Percentiles rank a stretch among this genome's conserved stretches.
phyloP scores from a whole-genome alignment of 2,329 filamentous ascomycete genomes.

The Diplocarpon mali region DNA sequence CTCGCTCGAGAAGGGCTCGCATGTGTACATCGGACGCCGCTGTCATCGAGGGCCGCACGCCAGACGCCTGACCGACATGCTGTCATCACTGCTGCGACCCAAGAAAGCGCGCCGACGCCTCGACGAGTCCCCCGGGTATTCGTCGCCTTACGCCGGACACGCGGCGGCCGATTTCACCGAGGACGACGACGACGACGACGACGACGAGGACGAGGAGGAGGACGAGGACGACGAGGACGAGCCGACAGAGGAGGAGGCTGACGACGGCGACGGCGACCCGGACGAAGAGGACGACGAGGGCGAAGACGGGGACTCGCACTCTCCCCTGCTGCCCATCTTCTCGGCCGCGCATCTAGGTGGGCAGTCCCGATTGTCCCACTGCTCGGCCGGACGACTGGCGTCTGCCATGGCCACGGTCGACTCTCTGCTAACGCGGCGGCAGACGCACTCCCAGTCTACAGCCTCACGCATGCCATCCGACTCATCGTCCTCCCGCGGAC shows the following conservation, averaged over 20 bases:
- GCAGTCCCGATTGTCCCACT: constrained; percentile 7
- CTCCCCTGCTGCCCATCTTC: constrained; percentile 63
- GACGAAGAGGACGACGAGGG: constrained; percentile 31
- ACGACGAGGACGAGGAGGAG: constrained; percentile 31
- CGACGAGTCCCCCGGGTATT: constrained; percentile 25
- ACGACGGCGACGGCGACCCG: constrained; percentile 25
- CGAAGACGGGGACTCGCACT: constrained; percentile 30
- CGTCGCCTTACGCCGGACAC: constrained; percentile 25
- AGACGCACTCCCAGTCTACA: constrained; percentile 85
- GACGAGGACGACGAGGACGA: constrained; percentile 19
- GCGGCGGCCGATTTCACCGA: constrained; percentile 57
- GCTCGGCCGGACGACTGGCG: neutral
- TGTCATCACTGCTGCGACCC: constrained; percentile 29
- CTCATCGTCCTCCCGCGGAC: constrained; percentile 73
- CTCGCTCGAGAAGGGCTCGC: neutral
- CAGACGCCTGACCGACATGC: constrained; percentile 19
- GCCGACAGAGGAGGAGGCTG: constrained; percentile 21
- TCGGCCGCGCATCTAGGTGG: constrained; percentile 65
- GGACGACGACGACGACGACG: constrained; percentile 37
- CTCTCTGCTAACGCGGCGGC: neutral
- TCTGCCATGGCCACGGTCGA: neutral
- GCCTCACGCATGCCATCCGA: constrained; percentile 80
- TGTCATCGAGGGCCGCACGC: neutral
- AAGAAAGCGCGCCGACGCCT: constrained; percentile 25
- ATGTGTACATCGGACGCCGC: neutral